Conservation (phyloP, 2,329 filamentous ascomycete genomes). For the Pseudonectria foliicola region DNA sequence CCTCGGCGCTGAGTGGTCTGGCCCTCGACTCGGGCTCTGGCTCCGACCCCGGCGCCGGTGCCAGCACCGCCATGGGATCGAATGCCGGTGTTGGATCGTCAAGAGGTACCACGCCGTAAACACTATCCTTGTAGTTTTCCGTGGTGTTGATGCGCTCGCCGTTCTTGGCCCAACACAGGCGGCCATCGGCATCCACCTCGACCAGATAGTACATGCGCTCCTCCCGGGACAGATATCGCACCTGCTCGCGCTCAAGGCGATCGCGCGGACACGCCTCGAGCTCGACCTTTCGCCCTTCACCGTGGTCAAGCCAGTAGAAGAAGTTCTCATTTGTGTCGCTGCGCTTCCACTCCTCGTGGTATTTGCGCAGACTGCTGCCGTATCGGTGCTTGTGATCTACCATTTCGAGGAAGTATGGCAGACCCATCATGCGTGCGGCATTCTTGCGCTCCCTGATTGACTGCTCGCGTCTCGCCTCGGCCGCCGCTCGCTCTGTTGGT, state of each 20-base stretch:
- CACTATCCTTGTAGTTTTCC: conserved; percentile 67
- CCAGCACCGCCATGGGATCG: conserved; percentile 17
- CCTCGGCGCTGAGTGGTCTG: too few species aligned
- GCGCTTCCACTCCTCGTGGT: conserved; percentile 79
- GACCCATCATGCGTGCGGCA: conserved; percentile 70
- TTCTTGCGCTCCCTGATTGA: conserved; percentile 52
- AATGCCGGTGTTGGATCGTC: conserved; percentile 54
- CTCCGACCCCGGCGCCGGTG: conserved; percentile 7
- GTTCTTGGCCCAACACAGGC: conserved; percentile 84
- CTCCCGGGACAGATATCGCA: conserved; percentile 76
- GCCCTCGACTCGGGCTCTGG: too few species aligned
- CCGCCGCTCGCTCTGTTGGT: conserved; percentile 31
- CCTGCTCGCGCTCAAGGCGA: conserved; percentile 67
- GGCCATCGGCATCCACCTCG: conserved; percentile 63
- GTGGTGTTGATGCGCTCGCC: conserved; percentile 70
- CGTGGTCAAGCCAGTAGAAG: conserved; percentile 88
- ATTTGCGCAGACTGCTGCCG: conserved; percentile 71
- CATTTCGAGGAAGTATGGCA: conserved; percentile 83
- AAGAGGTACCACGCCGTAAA: conserved; percentile 62
- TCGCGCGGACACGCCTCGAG: conserved; percentile 66
- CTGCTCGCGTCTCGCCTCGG: conserved; percentile 36
- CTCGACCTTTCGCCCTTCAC: conserved; percentile 64
- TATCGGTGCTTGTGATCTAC: conserved; percentile 82
- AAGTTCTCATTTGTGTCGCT: conserved; percentile 76
- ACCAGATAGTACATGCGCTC: conserved; percentile 78